Evolutionary conservation across 257 asterid genomes (phyloP).

Genomic region (Vinca minor): DNA sequence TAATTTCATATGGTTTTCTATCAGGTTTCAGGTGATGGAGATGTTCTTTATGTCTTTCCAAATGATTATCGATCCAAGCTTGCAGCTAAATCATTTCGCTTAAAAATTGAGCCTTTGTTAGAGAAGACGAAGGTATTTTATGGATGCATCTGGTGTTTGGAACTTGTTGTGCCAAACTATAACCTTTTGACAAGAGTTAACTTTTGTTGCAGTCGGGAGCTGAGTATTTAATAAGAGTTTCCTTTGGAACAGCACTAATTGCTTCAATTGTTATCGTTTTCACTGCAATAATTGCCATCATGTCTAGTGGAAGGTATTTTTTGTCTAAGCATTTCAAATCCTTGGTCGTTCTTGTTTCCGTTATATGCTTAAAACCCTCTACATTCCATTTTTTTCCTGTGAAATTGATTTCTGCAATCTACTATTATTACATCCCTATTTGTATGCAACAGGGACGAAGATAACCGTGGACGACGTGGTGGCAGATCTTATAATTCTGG

Average conservation of each 20-base stretch:
- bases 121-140: conserved; percentile 78
- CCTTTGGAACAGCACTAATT: conserved; percentile 94
- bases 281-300: conserved; percentile 70
- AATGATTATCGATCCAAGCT: conserved; percentile 72
- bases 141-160: background rate
- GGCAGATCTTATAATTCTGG: conserved; percentile 57
- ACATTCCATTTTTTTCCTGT: background rate
- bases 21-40: conserved; percentile 97
- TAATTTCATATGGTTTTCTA: conserved; percentile 15
- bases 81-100: conserved; percentile 66
- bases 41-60: conserved; percentile 77
- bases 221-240: conserved; percentile 81
- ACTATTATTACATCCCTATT: conserved; percentile 1
- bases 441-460: conserved; percentile 54
- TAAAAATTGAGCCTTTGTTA: conserved; percentile 61
- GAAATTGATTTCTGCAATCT: background rate
- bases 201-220: conserved; percentile 59
- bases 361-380: background rate
- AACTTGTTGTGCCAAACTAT: background rate
- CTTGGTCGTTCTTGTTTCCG: conserved; percentile 10
- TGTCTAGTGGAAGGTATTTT: conserved; percentile 69
- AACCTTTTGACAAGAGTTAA: background rate
- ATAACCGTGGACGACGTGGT: conserved; percentile 71
- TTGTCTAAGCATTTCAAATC: background rate
- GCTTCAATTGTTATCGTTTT: conserved; percentile 88